A percentile compares a stretch with the other conserved stretches of the same genome.
Evolutionary conservation across 2,329 filamentous ascomycete genomes (phyloP).

Genomic region (Penicillium sp.): DNA sequence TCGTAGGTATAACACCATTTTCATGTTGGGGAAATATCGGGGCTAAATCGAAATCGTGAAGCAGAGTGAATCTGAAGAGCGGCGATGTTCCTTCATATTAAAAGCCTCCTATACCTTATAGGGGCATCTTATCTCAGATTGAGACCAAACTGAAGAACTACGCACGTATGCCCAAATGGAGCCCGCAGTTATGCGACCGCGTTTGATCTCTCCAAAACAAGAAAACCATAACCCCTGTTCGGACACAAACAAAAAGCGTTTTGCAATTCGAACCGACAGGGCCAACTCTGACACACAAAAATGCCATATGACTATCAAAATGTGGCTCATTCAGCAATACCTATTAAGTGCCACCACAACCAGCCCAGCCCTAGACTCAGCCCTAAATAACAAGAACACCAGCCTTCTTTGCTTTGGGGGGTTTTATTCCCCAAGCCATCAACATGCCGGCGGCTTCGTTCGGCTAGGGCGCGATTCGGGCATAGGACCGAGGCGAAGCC

Average conservation of each 20-base stretch:
- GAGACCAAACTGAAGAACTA: neutral
- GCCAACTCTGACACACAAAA: neutral
- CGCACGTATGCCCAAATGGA: neutral
- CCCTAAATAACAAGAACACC: neutral
- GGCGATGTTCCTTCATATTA: no score
- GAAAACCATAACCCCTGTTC: neutral
- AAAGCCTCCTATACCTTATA: no score
- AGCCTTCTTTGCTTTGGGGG: neutral
- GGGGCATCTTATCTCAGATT: no score
- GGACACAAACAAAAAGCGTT: neutral
- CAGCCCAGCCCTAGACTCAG: neutral
- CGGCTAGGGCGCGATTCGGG: slow-evolving; percentile 4
- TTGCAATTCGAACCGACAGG: neutral
- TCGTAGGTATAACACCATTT: no score
- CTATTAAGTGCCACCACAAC: neutral
- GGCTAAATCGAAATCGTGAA: no score
- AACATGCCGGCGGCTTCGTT: neutral
- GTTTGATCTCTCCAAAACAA: neutral
- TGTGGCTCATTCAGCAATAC: neutral
- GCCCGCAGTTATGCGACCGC: neutral
- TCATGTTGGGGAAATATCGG: no score
- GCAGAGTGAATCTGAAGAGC: no score
- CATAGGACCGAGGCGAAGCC: no score
- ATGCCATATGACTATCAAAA: neutral
- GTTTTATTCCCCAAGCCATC: neutral